Evolutionary conservation across 495 filamentous ascomycete genomes (phyloP), one percentile per base, ranked within the genome.

Genomic region (Schizothecium vesticola): DNA sequence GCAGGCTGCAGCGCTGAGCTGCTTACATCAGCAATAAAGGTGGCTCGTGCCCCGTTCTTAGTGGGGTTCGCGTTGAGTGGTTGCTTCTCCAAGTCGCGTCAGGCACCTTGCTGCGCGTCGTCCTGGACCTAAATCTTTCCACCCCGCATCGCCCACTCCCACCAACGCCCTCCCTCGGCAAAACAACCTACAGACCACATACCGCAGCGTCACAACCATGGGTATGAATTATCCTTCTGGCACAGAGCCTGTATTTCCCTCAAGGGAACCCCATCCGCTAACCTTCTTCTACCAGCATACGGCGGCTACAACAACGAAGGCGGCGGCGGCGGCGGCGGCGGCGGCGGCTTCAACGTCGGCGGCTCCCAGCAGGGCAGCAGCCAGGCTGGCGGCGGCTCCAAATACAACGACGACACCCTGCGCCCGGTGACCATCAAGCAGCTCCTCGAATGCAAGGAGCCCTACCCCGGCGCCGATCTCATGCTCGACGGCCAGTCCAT

Each of bases 381-480:
- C 72, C 81, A 83, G 62, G 68, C 71, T 36, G 69, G 71, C 55
- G 70, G 73, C 43, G 59, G 64, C 28, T 3, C 51, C 12, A 68
- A 68, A 66, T 82, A 77, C 65, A 71, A 71, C 74, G 81, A 84
- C 81, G 86, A 93, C 57, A 93, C 91, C 61, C 86, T 99, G 67
- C 89, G 94, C 58, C 93, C 95, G 0, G 90, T 97, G 56, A 99
- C 95, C 56, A 91, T 97, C 76, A 97, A 97, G 77, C 95, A 99
- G 80, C 84, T 97, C 57, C 81, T 92, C 73, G 92, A 97, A 77
- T 90, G 91, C 63, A 81, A 86, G 67, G 89, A 91, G 73, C 82
- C 89, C 12, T 89, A 91, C 79, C 86, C 90, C 8, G 91, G 90
- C 67, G 86, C 87, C 26, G 78, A 80, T 0, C 92, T 92, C 83